Base-by-base conservation (phyloP, 208 protist genomes). In the Leishmania guyanensis region DNA sequence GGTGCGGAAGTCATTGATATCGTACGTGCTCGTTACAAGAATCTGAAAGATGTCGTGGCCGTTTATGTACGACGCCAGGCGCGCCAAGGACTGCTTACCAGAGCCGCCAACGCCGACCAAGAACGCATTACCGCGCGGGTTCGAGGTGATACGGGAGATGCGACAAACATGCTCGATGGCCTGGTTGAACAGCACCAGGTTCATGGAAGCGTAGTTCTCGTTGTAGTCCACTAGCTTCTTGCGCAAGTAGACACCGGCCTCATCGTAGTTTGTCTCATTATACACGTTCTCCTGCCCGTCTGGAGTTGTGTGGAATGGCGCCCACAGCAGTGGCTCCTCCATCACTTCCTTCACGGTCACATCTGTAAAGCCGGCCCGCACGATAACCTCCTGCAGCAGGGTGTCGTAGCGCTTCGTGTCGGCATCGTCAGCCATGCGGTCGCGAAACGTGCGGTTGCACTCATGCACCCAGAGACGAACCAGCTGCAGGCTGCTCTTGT, bases 41-140 rank as follows among this genome's bases (percentile, higher is more conserved):
- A 99, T 99, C 89, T 99, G 98, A 84, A 97, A 99, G 78, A 99
- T 97, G 81, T 99, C 98, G 77, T 99, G 99, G n/a, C 93, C 95
- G 85, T 97, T 98, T 81, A 99, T 99, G 92, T 94, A 99, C n/a
- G 98, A 98, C 33, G 98, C 96, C 26, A 99, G 90, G 29, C 98
- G 95, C 10, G 98, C 95, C 58, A 99, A 88, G 4, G 96, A 98
- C 90, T 99, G 97, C 83, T 98, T 98, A 54, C 98, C 97, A 78
- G 91, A 97, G 77, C 98, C 97, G 72, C 97, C 97, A 5, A 99
- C 97, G 75, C 98, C 98, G 48, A 99, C 97, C 68, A 99, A 91
- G 77, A 99, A 91, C 39, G 98, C 98, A 80, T 99, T 99, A 79
- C 98, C 98, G 83, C 97, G 91, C 76, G 98, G 97, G 82, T 98